Base-by-base conservation (phyloP, 1,284 basidiomycete species). In the Mycena sp. region DNA sequence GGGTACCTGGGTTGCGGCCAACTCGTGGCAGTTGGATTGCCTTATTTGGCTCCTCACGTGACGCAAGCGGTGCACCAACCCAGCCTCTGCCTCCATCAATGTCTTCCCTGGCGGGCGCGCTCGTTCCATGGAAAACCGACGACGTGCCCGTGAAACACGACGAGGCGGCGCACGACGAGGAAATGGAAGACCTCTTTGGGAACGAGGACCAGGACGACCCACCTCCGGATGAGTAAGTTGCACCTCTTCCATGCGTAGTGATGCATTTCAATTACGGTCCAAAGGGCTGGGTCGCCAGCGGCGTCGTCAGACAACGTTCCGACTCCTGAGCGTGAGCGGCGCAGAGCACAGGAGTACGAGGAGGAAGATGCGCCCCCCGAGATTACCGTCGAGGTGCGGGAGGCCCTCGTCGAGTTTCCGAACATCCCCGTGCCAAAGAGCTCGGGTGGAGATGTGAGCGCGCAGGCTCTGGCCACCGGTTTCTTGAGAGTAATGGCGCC, bases 271-370 rank as follows among this genome's bases (percentile, higher is more conserved):
- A 60, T 46, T 44, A 21, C 6, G 32, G n/a, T 5, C 58, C 51
- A 45, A 58, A 74, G 70, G 17, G 69, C 72, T 50, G 72, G 74
- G 49, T 83, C 83, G 28, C 85, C 84, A 23, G 80, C 80, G 40
- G 79, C 82, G 58, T 88, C 83, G 50, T 87, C 85, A 6, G 91
- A 92, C 60, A 85, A 85, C 30, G 74, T 92, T n/a, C 84, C 90
- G 11, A 85, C 88, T 17, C 81, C 86, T 11, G 91, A 94, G 74
- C 83, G 88, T 58, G 86, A 87, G 67, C 84, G 83, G 45, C 83
- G 92, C 64, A 85, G 85, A 67, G 86, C 85, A 2, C 76, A 95
- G 69, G 93, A 95, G 76, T 95, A 95, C 72, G 87, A 84, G 68
- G 93, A 95, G 75, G 90, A 92, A 35, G 91, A 93, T 16, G 83